Percentiles rank a stretch among this genome's conserved stretches.
These are phyloP conservation scores for Crithidia fasciculata DNA, from an alignment of 208 protist genomes.

Conservation along the genomic window DNA sequence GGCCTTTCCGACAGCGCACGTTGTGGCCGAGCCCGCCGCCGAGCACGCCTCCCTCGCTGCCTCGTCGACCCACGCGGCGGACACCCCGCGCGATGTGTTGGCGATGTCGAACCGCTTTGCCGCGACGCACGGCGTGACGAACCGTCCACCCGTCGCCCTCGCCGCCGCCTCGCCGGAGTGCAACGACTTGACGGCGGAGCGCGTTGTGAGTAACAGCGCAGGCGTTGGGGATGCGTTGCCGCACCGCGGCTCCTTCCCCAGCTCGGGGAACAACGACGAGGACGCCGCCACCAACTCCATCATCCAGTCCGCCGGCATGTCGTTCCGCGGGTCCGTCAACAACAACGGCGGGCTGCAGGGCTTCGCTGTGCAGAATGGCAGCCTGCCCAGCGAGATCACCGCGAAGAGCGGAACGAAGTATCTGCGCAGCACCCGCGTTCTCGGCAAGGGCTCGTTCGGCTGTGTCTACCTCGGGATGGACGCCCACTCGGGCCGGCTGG, in stretches of 20 bases:
- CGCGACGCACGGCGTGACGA: conserved; percentile 14
- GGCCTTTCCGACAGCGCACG: neutral
- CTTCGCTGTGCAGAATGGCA: conserved; percentile 15
- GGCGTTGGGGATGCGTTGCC: neutral
- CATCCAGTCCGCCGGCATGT: conserved; percentile 52
- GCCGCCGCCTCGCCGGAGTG: conserved; percentile 9
- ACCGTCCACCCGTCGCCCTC: conserved; percentile 19
- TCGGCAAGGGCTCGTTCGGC: conserved; percentile 89
- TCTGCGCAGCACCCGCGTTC: conserved; percentile 74
- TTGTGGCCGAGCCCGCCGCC: neutral
- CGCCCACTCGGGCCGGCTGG: conserved; percentile 73
- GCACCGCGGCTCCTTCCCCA: conserved; percentile 6
- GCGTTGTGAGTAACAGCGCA: neutral
- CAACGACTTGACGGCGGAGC: conserved; percentile 6
- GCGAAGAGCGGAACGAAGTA: conserved; percentile 83
- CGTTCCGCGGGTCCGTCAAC: conserved; percentile 28
- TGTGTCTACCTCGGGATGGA: conserved; percentile 90
- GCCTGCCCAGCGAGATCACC: conserved; percentile 58
- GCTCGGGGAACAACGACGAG: conserved; percentile 1
- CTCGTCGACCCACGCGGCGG: neutral
- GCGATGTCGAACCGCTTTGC: conserved; percentile 14
- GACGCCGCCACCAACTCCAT: conserved; percentile 31
- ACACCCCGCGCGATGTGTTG: conserved; percentile 9
- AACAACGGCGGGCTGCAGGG: conserved; percentile 9
- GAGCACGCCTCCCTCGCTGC: neutral